These are phyloP conservation scores for Hevea brasiliensis DNA, from an alignment of 345 rosid genomes.

Conservation along the genomic window DNA sequence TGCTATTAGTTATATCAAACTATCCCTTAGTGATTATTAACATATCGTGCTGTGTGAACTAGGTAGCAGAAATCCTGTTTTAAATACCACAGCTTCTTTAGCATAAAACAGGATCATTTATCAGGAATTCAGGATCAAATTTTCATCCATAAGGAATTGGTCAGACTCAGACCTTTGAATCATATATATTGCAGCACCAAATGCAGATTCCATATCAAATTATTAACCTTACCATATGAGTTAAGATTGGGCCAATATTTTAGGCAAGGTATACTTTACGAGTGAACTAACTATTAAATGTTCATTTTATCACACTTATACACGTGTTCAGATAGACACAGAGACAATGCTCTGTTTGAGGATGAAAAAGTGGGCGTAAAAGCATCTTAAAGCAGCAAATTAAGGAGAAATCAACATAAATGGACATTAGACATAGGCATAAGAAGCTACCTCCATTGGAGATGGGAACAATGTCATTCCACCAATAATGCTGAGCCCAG, in stretches of 20 bases:
- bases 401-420: background rate
- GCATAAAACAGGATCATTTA: background rate
- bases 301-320: background rate
- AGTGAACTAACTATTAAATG: background rate
- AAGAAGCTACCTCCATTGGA: constrained; percentile 71
- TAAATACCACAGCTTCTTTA: background rate
- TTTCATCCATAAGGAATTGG: background rate
- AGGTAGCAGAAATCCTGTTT: background rate
- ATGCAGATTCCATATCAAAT: background rate
- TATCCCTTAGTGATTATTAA: background rate
- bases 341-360: background rate
- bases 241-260: background rate
- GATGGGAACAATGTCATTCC: constrained; percentile 95
- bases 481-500: constrained; percentile 94
- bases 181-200: background rate
- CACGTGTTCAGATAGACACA: background rate
- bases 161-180: background rate
- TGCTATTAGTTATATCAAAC: too few species aligned
- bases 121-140: background rate
- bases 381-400: background rate
- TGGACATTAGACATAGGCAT: background rate
- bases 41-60: background rate
- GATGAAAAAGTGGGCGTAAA: background rate
- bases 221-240: too few species aligned
- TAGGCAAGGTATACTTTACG: constrained; percentile 3